phyloP scores from a whole-genome alignment of 2,329 filamentous ascomycete species.

The Karstenula rhodostoma region DNA sequence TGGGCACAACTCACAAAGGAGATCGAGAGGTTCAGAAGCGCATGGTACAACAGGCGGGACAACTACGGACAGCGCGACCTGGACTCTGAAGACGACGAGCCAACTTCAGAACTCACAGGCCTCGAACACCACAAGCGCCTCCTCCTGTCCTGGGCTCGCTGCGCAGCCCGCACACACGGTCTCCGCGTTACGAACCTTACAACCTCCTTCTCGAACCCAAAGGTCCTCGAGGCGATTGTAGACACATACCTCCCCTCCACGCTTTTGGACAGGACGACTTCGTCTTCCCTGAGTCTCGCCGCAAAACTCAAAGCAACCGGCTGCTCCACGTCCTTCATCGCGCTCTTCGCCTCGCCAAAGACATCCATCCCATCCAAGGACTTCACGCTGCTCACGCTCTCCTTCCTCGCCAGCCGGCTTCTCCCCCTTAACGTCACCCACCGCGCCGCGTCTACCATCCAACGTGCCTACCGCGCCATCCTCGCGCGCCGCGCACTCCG shows the following conservation, averaged over 20 bases:
- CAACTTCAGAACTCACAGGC: slow-evolving; percentile 34
- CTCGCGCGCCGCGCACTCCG: slow-evolving; percentile 39
- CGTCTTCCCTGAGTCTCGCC: slow-evolving; percentile 32
- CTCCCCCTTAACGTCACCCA: slow-evolving; percentile 59
- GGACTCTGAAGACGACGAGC: slow-evolving; percentile 42
- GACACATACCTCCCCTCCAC: slow-evolving; percentile 60
- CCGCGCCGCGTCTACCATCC: slow-evolving; percentile 62
- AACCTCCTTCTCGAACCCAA: slow-evolving; percentile 65
- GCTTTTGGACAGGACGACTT: slow-evolving; percentile 16
- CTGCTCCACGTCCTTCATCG: slow-evolving; percentile 55
- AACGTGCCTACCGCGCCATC: slow-evolving; percentile 58
- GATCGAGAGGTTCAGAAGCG: slow-evolving; percentile 53
- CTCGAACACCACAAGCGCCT: slow-evolving; percentile 50
- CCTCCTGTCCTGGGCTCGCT: slow-evolving; percentile 65
- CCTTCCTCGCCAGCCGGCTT: slow-evolving; percentile 67
- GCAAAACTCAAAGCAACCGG: slow-evolving; percentile 51
- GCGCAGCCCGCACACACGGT: slow-evolving; percentile 58
- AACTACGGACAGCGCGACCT: slow-evolving; percentile 42
- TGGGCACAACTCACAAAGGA: slow-evolving; percentile 63
- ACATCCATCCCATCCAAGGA: slow-evolving; percentile 60
- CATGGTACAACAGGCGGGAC: slow-evolving; percentile 41
- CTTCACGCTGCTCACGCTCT: slow-evolving; percentile 64
- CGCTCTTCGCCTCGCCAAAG: slow-evolving; percentile 49
- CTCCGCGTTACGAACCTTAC: slow-evolving; percentile 63
- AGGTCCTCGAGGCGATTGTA: slow-evolving; percentile 63